Evolutionary conservation across 2,329 filamentous ascomycete genomes (phyloP).

Genomic region (Chaetomium strumarium): DNA sequence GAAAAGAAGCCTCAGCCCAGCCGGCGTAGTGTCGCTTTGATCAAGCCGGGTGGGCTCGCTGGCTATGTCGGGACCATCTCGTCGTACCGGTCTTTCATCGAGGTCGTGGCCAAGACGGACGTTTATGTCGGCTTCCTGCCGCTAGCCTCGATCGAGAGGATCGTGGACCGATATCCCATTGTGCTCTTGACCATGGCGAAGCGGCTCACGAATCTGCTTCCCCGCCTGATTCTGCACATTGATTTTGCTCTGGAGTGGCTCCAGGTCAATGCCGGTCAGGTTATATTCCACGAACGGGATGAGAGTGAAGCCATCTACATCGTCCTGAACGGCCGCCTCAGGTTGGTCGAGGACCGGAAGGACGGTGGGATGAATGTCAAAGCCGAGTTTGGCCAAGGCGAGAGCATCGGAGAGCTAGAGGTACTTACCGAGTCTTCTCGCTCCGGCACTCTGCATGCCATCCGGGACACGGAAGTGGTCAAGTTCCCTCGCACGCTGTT

Average conservation of each 20-base stretch:
- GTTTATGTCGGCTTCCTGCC: constrained; percentile 96
- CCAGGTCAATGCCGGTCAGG: constrained; percentile 89
- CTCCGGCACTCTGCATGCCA: constrained; percentile 89
- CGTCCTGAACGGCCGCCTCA: constrained; percentile 85
- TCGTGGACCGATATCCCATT: constrained; percentile 88
- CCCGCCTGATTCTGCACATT: constrained; percentile 86
- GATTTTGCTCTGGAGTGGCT: constrained; percentile 99
- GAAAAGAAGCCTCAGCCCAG: constrained; percentile 43
- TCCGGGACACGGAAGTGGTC: constrained; percentile 91
- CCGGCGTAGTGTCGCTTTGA: constrained; percentile 73
- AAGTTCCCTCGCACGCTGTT: constrained; percentile 95
- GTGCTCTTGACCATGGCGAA: constrained; percentile 95
- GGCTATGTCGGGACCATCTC: constrained; percentile 94
- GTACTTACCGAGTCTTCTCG: constrained; percentile 90
- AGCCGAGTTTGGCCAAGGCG: constrained; percentile 92
- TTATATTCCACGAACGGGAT: constrained; percentile 88
- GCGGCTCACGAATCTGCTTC: constrained; percentile 80
- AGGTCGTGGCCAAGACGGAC: constrained; percentile 95
- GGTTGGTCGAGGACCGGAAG: constrained; percentile 75
- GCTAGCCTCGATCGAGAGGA: constrained; percentile 75
- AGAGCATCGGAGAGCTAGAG: constrained; percentile 94
- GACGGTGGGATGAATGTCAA: constrained; percentile 79
- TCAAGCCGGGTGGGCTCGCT: constrained; percentile 89
- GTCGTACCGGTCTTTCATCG: constrained; percentile 91
- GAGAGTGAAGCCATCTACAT: constrained; percentile 99